Evolutionary conservation across 768 basidiomycete species (phyloP), one percentile per base, ranked within the genome.

Genomic region (Xanthoconium stramineum): DNA sequence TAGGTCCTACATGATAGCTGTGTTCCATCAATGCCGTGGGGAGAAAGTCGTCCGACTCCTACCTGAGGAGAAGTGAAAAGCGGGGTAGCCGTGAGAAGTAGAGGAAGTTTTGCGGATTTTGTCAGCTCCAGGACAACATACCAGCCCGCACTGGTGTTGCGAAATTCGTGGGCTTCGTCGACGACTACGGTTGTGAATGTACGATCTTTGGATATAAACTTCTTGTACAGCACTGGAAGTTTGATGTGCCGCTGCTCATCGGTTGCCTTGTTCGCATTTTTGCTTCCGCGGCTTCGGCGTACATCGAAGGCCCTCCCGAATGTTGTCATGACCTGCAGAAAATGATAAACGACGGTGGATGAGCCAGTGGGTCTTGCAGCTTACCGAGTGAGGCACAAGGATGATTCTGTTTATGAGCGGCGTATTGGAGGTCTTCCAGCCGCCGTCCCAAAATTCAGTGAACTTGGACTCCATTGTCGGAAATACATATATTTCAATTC

Each of bases 301-400:
- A 57, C 7, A 19, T 53, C 36, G 8, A 57, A 57, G 3, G 56
- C 51, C 40, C 51, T 57, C 3, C 56, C 56, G 15, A 57, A 57
- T 1, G 40, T 57, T 14, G 47, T 45, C 51, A 57, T 57, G 51
- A 57, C 47, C 56, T 57, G 35, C 29, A n/a, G 10, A 40, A 35
- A 19, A n/a, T n/a, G n/a, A 36, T 46, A 4, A 32, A 46, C n/a
- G 4, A 32, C 45, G 15, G 1, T 4, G 17, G 10, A 17, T 32
- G 17, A n/a, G 45, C 29, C 29, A 10, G 15, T 17, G 17, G 12
- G 44, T 49, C 7, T 12, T 17, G 24, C 39, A 24, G 5, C 56
- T 44, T 38, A 57, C 51, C 11, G 47, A 57, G 29, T 57, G 47
- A 29, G 56, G 51, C 24, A 57, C 47, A 5, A 57, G 33, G 1